phyloP scores from a whole-genome alignment of 2,329 filamentous ascomycete species.

The Arthrobotrys conoides region DNA sequence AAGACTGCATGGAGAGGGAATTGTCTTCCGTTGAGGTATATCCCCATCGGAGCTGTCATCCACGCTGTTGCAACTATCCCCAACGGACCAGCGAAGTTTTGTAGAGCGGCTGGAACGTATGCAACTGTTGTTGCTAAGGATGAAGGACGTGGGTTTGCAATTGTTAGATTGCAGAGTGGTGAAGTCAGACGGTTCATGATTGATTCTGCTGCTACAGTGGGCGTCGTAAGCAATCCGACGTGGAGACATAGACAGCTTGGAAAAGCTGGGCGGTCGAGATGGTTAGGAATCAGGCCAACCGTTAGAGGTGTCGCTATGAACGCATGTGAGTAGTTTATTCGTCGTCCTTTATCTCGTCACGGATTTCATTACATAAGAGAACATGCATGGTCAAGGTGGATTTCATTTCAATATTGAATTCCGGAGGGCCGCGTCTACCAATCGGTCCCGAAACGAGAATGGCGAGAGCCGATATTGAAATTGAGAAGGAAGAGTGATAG shows the following conservation, averaged over 20 bases:
- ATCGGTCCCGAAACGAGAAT: constrained; percentile 4
- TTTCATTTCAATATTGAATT: not conserved
- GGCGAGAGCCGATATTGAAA: not conserved
- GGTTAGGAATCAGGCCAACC: constrained; percentile 93
- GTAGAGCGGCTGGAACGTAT: constrained; percentile 92
- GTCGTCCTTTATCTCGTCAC: constrained; percentile 1
- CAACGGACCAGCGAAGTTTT: constrained; percentile 86
- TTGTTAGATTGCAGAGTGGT: constrained; percentile 88
- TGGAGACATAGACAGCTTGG: constrained; percentile 91
- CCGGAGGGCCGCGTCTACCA: constrained; percentile 17
- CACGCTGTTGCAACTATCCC: constrained; percentile 87
- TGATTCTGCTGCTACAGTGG: constrained; percentile 94
- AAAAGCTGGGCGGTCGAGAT: constrained; percentile 93
- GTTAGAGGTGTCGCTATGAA: constrained; percentile 99
- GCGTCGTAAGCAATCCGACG: constrained; percentile 92
- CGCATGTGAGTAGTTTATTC: constrained; percentile 74
- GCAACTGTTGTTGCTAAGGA: constrained; percentile 91
- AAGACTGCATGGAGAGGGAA: constrained; percentile 96
- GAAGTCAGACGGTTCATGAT: constrained; percentile 91
- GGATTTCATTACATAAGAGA: constrained; percentile 16
- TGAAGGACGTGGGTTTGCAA: constrained; percentile 81
- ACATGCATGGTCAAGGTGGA: not conserved
- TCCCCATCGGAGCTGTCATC: constrained; percentile 92
- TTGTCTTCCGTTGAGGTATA: constrained; percentile 94
- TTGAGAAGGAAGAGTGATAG: not conserved